Base-by-base conservation (phyloP, 2,329 filamentous ascomycete species). In the Colletotrichum sp. region DNA sequence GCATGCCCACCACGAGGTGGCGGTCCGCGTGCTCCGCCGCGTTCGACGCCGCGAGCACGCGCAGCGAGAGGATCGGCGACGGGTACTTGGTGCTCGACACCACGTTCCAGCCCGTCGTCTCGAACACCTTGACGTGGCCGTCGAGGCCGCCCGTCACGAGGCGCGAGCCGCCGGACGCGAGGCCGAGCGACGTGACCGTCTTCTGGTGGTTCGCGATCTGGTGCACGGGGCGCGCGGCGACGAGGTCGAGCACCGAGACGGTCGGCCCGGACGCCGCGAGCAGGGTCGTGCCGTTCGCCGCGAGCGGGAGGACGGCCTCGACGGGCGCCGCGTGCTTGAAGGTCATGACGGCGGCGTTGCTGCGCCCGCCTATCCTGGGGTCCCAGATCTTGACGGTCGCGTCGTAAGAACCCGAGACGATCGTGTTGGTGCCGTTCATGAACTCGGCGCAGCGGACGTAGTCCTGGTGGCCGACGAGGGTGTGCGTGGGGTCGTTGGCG, bases 101-200 rank as follows among this genome's bases (percentile, higher is more conserved):
- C 9, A 98, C 95, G 82, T 98, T 98, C 97, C 97, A 99, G 66
- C 92, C 93, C 1, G 93, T 93, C 2, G 96, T 98, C 85, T 98
- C 96, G 81, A 98, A 98, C 52, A 99, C 92, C 86, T 99, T 99
- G 86, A 98, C 93, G 85, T 98, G 97, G 12, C 97, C 97, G 83
- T 99, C 97, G 61, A 99, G 89, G 24, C 94, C 96, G 84, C 96
- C 97, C 78, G 94, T 96, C 69, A 99, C 91, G 72, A 99, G 89
- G 66, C 97, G 92, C 66, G 92, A 92, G 62, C 94, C 95, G 79
- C 94, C 92, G 59, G 95, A 96, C 9, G 96, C 96, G 38, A 97
- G 87, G 67, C 94, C 93, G 70, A 99, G 89, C 9, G 94, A 93
- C 0, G 97, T 98, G 75, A 99, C 96, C 1, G 97, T 98, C 91